Conservation (phyloP, 192 early-diverging fungal species). For the Umbelopsis sp. region DNA sequence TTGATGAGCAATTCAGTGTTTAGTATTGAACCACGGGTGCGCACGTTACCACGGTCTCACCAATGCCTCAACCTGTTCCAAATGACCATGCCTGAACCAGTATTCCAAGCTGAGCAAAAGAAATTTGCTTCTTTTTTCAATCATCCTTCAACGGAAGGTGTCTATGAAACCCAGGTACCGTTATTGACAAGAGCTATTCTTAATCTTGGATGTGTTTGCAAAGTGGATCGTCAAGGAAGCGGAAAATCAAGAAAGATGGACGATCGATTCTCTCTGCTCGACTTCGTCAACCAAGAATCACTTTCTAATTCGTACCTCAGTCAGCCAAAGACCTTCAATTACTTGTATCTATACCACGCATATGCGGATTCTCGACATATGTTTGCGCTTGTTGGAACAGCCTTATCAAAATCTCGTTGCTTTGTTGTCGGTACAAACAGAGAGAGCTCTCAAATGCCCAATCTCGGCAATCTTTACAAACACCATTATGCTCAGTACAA, state of each 20-base stretch:
- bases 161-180: slow-evolving; percentile 92
- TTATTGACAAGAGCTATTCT: slow-evolving; percentile 81
- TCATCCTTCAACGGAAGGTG: slow-evolving; percentile 86
- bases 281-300: slow-evolving; percentile 32
- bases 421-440: slow-evolving; percentile 74
- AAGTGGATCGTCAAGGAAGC: slow-evolving; percentile 31
- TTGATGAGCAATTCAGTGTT: slow-evolving; percentile 4
- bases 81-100: slow-evolving; percentile 78
- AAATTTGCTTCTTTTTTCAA: slow-evolving; percentile 82
- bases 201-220: slow-evolving; percentile 67
- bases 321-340: slow-evolving; percentile 46
- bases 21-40: slow-evolving; percentile 47
- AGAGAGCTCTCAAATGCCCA: slow-evolving; percentile 70
- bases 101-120: slow-evolving; percentile 72
- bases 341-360: slow-evolving; percentile 81
- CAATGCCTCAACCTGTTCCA: slow-evolving; percentile 74
- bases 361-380: slow-evolving; percentile 63
- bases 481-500: slow-evolving; percentile 52
- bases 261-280: slow-evolving; percentile 49
- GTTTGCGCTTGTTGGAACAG: slow-evolving; percentile 71
- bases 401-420: slow-evolving; percentile 56
- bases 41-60: slow-evolving; percentile 80
- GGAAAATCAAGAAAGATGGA: slow-evolving; percentile 40
- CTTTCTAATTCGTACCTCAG: slow-evolving; percentile 33
- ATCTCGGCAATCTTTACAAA: slow-evolving; percentile 66